Evolutionary conservation across 2,329 filamentous ascomycete species (phyloP).

Genomic region (Fonsecaea nubica): DNA sequence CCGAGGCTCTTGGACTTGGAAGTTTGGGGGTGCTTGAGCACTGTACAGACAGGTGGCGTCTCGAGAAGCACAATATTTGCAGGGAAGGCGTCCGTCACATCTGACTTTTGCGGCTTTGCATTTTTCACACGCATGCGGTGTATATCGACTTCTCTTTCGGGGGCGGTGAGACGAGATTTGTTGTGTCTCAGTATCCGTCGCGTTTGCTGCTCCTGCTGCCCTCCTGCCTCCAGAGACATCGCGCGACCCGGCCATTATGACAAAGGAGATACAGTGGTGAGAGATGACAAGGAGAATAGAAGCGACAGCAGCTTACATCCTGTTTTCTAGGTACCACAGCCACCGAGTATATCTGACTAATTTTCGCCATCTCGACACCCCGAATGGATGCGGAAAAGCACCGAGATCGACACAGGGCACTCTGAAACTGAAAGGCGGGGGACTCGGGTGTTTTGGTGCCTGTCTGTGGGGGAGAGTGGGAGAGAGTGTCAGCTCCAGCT

Average conservation of each 20-base stretch:
- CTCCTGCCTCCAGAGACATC: not conserved
- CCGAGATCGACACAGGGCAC: not conserved
- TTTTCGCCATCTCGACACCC: not conserved
- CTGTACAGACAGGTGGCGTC: constrained; percentile 18
- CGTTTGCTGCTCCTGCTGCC: not conserved
- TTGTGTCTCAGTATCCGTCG: not conserved
- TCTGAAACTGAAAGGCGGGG: not conserved
- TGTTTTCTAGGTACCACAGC: not conserved
- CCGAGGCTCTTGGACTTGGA: constrained; percentile 11
- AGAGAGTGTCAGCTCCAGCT: not conserved
- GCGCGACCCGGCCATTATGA: not conserved
- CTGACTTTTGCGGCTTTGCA: constrained; percentile 24
- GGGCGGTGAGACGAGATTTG: not conserved
- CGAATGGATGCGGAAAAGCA: not conserved
- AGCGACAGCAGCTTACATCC: not conserved
- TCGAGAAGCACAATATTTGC: constrained; percentile 21
- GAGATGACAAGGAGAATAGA: not conserved
- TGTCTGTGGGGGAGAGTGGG: not conserved
- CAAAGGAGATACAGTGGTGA: not conserved
- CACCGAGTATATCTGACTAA: not conserved
- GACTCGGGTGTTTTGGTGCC: not conserved
- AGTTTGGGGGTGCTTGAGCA: constrained; percentile 18
- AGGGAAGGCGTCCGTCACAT: constrained; percentile 24
- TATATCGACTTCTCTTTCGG: constrained; percentile 27
- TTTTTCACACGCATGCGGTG: constrained; percentile 24